A percentile compares a stretch with the other conserved stretches of the same genome.
Conservation (phyloP, 495 filamentous ascomycete species). For the Aspergillus carlsbadensis region DNA sequence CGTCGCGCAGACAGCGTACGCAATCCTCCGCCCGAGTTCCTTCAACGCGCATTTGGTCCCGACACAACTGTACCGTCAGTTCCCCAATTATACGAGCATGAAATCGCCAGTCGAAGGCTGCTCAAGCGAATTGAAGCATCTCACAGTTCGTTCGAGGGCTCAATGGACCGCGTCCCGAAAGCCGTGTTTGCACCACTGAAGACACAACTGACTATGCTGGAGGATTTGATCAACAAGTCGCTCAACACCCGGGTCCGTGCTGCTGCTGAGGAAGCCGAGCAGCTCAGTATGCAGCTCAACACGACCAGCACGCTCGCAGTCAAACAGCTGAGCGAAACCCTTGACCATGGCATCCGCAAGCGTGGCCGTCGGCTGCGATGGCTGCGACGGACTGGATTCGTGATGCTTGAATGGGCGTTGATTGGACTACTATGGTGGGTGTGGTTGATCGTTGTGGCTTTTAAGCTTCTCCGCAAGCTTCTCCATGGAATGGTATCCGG, state of each 20-base stretch:
- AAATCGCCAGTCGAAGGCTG: conserved; percentile 66
- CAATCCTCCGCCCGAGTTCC: conserved; percentile 40
- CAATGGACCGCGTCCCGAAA: conserved; percentile 51
- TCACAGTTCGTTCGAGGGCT: conserved; percentile 52
- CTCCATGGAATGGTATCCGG: conserved; percentile 56
- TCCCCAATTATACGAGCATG: conserved; percentile 60
- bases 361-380: conserved; percentile 70
- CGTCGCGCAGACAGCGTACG: conserved; percentile 57
- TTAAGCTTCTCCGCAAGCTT: conserved; percentile 59
- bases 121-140: conserved; percentile 54
- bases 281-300: conserved; percentile 68
- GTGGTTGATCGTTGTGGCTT: conserved; percentile 74
- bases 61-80: conserved; percentile 45
- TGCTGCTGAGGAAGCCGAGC: conserved; percentile 74
- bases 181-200: conserved; percentile 44
- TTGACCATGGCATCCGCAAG: conserved; percentile 68
- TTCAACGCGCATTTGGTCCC: conserved; percentile 28
- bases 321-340: conserved; percentile 72
- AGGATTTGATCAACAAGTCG: conserved; percentile 49
- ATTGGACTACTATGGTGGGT: conserved; percentile 82
- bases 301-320: conserved; percentile 71
- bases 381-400: conserved; percentile 66
- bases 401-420: conserved; percentile 75
- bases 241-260: conserved; percentile 62
- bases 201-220: conserved; percentile 47